phyloP scores from a whole-genome alignment of 768 basidiomycete genomes.

The Austroboletus festivus region DNA sequence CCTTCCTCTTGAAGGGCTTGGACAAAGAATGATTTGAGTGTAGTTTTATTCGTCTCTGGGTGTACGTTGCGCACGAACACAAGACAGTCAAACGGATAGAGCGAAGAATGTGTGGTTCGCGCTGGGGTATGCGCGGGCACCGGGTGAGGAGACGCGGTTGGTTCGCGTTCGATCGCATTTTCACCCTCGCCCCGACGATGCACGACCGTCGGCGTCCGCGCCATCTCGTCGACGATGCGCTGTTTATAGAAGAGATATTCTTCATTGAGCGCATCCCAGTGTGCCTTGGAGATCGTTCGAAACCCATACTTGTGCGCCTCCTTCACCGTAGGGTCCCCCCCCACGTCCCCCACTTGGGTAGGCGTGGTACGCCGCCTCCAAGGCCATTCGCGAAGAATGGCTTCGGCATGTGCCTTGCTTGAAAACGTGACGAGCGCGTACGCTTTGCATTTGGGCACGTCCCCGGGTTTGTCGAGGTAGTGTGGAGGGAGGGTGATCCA shows the following conservation, averaged over 20 bases:
- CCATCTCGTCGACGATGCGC: slow-evolving; percentile 48
- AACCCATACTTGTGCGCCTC: slow-evolving; percentile 61
- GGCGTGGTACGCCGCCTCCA: slow-evolving; percentile 42
- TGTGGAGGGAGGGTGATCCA: slow-evolving; percentile 57
- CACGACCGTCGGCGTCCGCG: slow-evolving; percentile 5
- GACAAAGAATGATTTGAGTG: slow-evolving; percentile 58
- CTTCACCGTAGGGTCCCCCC: slow-evolving; percentile 9
- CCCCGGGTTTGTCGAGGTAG: slow-evolving; percentile 55
- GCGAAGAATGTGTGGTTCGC: slow-evolving; percentile 26
- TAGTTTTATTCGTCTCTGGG: slow-evolving; percentile 77
- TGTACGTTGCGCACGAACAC: slow-evolving; percentile 71
- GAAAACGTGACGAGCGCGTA: slow-evolving; percentile 69
- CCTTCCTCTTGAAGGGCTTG: slow-evolving; percentile 33
- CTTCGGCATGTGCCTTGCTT: slow-evolving; percentile 35
- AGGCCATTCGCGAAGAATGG: slow-evolving; percentile 53
- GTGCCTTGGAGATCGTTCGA: slow-evolving; percentile 49
- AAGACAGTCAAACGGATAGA: slow-evolving; percentile 64
- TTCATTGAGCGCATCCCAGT: slow-evolving; percentile 62
- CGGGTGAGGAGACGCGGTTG: neutral
- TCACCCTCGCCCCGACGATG: neutral
- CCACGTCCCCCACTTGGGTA: neutral
- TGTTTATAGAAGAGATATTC: slow-evolving; percentile 69
- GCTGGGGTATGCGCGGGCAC: neutral
- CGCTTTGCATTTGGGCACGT: slow-evolving; percentile 61
- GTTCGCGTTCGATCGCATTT: neutral